Evolutionary conservation across 768 basidiomycete species (phyloP), one percentile per base, ranked within the genome.

Genomic region (Cystobasidium onofrii): DNA sequence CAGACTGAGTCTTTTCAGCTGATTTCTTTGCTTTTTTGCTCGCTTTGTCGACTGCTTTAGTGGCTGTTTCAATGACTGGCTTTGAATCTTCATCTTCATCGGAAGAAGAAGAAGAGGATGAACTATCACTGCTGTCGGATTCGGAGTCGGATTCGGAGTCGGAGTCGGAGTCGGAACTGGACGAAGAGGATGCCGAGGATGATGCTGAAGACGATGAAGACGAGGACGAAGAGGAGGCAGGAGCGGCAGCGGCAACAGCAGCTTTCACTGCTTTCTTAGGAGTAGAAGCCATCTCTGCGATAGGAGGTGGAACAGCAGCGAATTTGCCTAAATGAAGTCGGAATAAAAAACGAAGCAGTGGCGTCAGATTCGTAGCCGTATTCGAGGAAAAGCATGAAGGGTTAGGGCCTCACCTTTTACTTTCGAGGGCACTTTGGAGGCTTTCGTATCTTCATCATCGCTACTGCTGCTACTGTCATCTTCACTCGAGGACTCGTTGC

Each of bases 131-230:
- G 12, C 46, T 25, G 36, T 36, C 52, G 34, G 69, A 46, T 9
- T 70, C 41, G 29, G 34, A 27, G 23, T 27, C n/a, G 1, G 70
- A 57, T 2, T 64, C 57, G 67, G 72, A 63, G 60, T 33, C 46
- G 2, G 80, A 79, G 46, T 80, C 80, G 17, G 81, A 81, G 15
- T 76, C 77, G 13, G 82, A 82, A 3, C 70, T 62, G 3, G 80
- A 79, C 31, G 64, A 75, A 12, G 64, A 74, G 55, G 50, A 50
- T 9, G 75, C 74, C 1, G 81, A 79, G 64, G 57, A 64, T 3
- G 79, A 78, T 18, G 76, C 74, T 15, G 77, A 55, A 18, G 63
- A 73, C 13, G 76, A 17, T 54, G 44, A 1, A 20, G 74, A 70
- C 1, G 76, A 79, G 1, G 78, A 78, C 9, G 79, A 78, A 39